A percentile compares a stretch with the other conserved stretches of the same genome.
Conservation (phyloP, 2,329 filamentous ascomycete genomes). For the Sporothrix phasma region DNA sequence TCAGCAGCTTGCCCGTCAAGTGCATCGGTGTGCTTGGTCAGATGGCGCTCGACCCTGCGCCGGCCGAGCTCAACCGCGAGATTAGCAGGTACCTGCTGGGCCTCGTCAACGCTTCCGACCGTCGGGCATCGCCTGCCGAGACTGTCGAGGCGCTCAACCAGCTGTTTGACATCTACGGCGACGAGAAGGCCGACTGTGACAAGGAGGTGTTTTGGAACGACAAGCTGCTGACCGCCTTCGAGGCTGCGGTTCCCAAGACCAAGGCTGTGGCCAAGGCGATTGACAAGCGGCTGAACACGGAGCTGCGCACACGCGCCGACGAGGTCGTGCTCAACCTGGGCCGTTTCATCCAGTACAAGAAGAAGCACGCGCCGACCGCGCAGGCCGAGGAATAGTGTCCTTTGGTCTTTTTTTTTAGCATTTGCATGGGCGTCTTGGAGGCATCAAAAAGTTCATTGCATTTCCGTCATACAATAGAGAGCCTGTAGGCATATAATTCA, state of each 20-base stretch:
- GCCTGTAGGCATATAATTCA: background rate
- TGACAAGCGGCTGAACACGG: constrained; percentile 47
- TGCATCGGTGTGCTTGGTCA: constrained; percentile 57
- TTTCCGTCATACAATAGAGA: background rate
- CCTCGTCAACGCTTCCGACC: constrained; percentile 37
- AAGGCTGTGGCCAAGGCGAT: constrained; percentile 49
- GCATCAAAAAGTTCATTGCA: background rate
- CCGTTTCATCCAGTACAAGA: constrained; percentile 56
- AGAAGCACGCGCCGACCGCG: constrained; percentile 34
- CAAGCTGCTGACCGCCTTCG: constrained; percentile 48
- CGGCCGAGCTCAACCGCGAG: constrained; percentile 46
- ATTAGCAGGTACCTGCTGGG: constrained; percentile 54
- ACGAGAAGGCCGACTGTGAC: constrained; percentile 50
- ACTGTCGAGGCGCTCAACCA: constrained; percentile 56
- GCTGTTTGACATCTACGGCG: constrained; percentile 57
- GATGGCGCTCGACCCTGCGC: constrained; percentile 46
- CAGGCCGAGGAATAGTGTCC: background rate
- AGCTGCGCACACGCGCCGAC: constrained; percentile 50
- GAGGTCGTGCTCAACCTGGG: constrained; percentile 51
- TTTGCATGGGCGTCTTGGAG: constrained; percentile 5
- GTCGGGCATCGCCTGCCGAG: constrained; percentile 41
- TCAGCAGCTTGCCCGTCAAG: constrained; percentile 54
- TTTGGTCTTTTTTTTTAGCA: background rate
- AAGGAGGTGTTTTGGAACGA: constrained; percentile 54
- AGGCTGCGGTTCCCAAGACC: constrained; percentile 42